Conservation (phyloP, 495 filamentous ascomycete genomes). For the Tuber brumale region DNA sequence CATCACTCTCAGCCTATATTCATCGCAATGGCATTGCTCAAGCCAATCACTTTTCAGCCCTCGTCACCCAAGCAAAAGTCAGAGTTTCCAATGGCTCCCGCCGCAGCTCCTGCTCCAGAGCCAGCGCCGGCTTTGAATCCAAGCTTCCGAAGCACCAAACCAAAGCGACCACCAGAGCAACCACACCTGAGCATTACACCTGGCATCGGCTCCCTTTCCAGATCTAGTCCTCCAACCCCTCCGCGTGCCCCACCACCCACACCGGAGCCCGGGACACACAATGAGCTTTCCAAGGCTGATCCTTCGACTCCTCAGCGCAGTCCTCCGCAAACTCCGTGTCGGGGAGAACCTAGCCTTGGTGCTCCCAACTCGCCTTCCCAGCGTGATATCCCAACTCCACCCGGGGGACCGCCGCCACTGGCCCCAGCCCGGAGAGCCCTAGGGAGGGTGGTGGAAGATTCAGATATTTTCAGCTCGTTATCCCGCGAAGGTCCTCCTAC, state of each 20-base stretch:
- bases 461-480: slow-evolving; percentile 13
- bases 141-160: not conserved
- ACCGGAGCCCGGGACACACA: slow-evolving; percentile 22
- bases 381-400: slow-evolving; percentile 31
- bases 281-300: slow-evolving; percentile 29
- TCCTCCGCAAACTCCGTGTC: slow-evolving; percentile 26
- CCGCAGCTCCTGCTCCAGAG: not conserved
- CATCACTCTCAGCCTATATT: slow-evolving; percentile 21
- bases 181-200: slow-evolving; percentile 19
- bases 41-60: slow-evolving; percentile 36
- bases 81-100: not conserved
- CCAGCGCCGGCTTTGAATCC: not conserved
- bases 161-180: not conserved
- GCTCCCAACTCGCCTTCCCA: slow-evolving; percentile 30
- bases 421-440: slow-evolving; percentile 22
- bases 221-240: slow-evolving; percentile 31
- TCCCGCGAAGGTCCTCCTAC: slow-evolving; percentile 16
- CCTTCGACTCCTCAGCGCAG: slow-evolving; percentile 29
- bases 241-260: slow-evolving; percentile 32
- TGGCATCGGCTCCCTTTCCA: slow-evolving; percentile 25
- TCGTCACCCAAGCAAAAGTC: slow-evolving; percentile 10
- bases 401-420: slow-evolving; percentile 25
- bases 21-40: slow-evolving; percentile 33
- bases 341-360: slow-evolving; percentile 10
- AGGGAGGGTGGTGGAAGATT: not conserved